phyloP scores from a whole-genome alignment of 208 protist genomes.

The Leishmania guyanensis region DNA sequence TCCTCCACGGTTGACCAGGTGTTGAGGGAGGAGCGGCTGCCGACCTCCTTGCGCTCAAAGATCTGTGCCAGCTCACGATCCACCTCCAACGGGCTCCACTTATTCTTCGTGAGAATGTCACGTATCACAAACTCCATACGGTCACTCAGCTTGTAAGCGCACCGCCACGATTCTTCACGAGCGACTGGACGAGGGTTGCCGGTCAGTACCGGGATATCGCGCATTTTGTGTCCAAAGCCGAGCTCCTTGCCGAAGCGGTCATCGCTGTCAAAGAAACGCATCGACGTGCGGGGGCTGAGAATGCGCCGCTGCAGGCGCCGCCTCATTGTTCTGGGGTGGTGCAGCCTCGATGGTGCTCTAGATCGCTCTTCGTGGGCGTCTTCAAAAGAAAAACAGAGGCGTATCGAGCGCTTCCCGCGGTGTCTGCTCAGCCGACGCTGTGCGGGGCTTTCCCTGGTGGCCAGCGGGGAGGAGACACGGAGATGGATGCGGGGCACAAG shows the following conservation, averaged over 20 bases:
- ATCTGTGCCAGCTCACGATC: slow-evolving; percentile 85
- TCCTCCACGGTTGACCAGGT: slow-evolving; percentile 90
- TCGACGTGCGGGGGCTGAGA: slow-evolving; percentile 1
- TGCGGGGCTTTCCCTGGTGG: not conserved
- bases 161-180: slow-evolving; percentile 81
- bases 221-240: slow-evolving; percentile 86
- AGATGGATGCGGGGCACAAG: not conserved
- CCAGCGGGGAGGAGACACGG: not conserved
- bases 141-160: slow-evolving; percentile 83
- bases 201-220: slow-evolving; percentile 87
- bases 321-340: not conserved
- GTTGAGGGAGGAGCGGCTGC: slow-evolving; percentile 77
- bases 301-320: slow-evolving; percentile 14
- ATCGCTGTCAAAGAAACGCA: slow-evolving; percentile 63
- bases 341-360: not conserved
- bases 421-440: not conserved
- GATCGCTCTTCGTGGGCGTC: not conserved
- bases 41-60: slow-evolving; percentile 67
- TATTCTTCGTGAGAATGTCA: slow-evolving; percentile 65
- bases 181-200: slow-evolving; percentile 79
- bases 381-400: not conserved
- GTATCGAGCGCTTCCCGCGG: not conserved
- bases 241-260: slow-evolving; percentile 82
- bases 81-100: slow-evolving; percentile 70
- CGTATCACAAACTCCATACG: slow-evolving; percentile 83